Percentiles rank a stretch among this genome's conserved stretches.
phyloP scores from a whole-genome alignment of 352 stramenopile genomes.

The Phytophthora tubulina region DNA sequence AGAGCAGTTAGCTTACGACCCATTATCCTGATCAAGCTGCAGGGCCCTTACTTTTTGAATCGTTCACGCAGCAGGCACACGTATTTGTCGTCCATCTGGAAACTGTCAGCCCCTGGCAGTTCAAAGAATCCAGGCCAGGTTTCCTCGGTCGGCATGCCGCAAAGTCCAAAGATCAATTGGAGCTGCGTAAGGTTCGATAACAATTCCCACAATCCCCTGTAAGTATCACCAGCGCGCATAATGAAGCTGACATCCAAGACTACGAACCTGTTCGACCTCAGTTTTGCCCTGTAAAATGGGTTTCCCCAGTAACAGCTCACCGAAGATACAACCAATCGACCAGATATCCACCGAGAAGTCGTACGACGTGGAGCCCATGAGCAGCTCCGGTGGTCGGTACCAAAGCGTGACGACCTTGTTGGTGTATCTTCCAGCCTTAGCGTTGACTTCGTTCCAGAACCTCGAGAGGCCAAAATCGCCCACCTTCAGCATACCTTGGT shows the following conservation, averaged over 20 bases:
- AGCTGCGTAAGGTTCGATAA: conserved; percentile 43
- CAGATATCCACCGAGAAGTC: conserved; percentile 95
- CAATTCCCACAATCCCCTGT: conserved; percentile 11
- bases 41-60: conserved; percentile 79
- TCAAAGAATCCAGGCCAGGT: conserved; percentile 86
- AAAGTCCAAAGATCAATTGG: conserved; percentile 83
- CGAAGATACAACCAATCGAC: conserved; percentile 93
- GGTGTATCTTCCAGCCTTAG: conserved; percentile 87
- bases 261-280: conserved; percentile 81
- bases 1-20: background rate
- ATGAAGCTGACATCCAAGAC: background rate
- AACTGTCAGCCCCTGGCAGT: conserved; percentile 69
- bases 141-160: conserved; percentile 80
- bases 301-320: conserved; percentile 78
- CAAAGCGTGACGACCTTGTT: conserved; percentile 97
- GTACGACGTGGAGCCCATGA: conserved; percentile 94
- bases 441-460: conserved; percentile 89
- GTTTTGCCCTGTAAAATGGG: conserved; percentile 87
- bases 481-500: conserved; percentile 87
- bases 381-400: conserved; percentile 94
- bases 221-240: background rate
- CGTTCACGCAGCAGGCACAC: conserved; percentile 72
- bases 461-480: conserved; percentile 85
- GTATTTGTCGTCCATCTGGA: conserved; percentile 84
- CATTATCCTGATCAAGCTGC: background rate